phyloP scores from a whole-genome alignment of 148 eudicot species.

The Camellia japonica region DNA sequence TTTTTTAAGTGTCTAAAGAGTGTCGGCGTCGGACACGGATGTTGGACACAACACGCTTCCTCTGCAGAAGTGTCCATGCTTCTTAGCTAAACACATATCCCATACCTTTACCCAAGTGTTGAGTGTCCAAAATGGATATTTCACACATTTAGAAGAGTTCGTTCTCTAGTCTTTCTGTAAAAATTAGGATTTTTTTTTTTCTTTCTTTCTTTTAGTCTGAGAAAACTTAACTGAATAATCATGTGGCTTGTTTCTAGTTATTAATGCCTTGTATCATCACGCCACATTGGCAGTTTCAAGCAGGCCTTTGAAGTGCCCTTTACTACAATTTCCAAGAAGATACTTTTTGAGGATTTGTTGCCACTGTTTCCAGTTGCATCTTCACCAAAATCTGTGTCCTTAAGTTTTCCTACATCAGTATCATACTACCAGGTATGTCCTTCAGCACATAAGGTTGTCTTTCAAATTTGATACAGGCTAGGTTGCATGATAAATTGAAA shows the following conservation, averaged over 20 bases:
- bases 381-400: slow-evolving; percentile 30
- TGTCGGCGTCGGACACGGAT: too few relatives aligned
- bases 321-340: slow-evolving; percentile 64
- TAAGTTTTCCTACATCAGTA: slow-evolving; percentile 52
- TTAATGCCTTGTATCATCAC: slow-evolving; percentile 14
- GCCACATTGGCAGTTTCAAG: slow-evolving; percentile 60
- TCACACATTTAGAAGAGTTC: too few relatives aligned
- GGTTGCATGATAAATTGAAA: not conserved
- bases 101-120: too few relatives aligned
- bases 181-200: not conserved
- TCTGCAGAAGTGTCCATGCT: too few relatives aligned
- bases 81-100: too few relatives aligned
- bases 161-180: not conserved
- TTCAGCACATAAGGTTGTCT: not conserved
- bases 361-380: slow-evolving; percentile 75
- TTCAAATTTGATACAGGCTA: slow-evolving; percentile 1
- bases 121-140: too few relatives aligned
- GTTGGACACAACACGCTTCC: too few relatives aligned
- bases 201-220: not conserved
- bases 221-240: not conserved
- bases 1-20: too few relatives aligned
- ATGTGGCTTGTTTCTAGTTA: not conserved
- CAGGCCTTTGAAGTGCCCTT: slow-evolving; percentile 84
- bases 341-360: slow-evolving; percentile 58
- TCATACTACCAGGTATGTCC: slow-evolving; percentile 72